Evolutionary conservation across 495 filamentous ascomycete genomes (phyloP).

Genomic region (Xylaria grammica): DNA sequence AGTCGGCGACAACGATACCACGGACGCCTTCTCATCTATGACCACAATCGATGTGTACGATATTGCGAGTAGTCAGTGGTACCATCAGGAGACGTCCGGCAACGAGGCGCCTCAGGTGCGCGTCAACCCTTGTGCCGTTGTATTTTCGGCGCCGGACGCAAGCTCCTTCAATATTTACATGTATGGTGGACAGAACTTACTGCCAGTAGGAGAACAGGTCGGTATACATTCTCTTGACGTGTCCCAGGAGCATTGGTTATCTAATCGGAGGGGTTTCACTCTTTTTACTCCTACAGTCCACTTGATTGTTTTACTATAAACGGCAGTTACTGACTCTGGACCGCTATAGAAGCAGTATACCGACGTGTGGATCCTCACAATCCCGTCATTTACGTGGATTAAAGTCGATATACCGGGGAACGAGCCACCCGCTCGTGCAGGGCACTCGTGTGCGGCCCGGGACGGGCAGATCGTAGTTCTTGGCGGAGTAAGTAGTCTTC

Average conservation of each 20-base stretch:
- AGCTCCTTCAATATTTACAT: conserved; percentile 76
- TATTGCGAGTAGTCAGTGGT: conserved; percentile 77
- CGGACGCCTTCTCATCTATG: conserved; percentile 66
- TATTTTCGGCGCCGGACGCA: conserved; percentile 72
- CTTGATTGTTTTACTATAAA: neutral
- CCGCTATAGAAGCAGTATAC: conserved; percentile 59
- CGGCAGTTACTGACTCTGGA: conserved; percentile 29
- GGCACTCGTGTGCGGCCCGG: conserved; percentile 71
- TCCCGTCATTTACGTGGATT: conserved; percentile 77
- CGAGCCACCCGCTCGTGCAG: conserved; percentile 66
- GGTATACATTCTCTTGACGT: neutral
- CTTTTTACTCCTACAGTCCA: neutral
- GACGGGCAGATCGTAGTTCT: conserved; percentile 75
- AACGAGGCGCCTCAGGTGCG: conserved; percentile 61
- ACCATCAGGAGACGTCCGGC: conserved; percentile 72
- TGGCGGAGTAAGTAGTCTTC: conserved; percentile 54
- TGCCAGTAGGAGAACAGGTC: conserved; percentile 37
- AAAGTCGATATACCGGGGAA: conserved; percentile 58
- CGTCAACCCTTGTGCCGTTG: conserved; percentile 76
- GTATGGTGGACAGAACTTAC: conserved; percentile 75
- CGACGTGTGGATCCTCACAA: conserved; percentile 79
- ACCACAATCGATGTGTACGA: conserved; percentile 78
- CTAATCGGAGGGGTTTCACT: no score
- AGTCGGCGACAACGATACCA: conserved; percentile 43
- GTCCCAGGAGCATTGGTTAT: no score